phyloP scores from a whole-genome alignment of 768 basidiomycete genomes.

The Tricholoma sp. region DNA sequence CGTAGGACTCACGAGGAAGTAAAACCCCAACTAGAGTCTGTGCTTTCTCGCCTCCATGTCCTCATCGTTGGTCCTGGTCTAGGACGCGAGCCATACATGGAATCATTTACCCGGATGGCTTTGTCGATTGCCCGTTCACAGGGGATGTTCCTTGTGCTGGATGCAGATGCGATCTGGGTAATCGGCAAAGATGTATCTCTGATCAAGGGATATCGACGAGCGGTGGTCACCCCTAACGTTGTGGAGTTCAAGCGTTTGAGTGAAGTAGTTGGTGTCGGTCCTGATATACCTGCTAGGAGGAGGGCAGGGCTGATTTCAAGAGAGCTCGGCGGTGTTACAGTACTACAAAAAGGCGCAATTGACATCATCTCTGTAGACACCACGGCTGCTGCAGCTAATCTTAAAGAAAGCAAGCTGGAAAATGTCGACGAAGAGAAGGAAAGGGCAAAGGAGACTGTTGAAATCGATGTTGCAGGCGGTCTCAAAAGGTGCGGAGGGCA shows the following conservation, averaged over 20 bases:
- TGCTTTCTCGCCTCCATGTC: slow-evolving; percentile 85
- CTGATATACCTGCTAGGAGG: slow-evolving; percentile 40
- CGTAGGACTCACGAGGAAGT: slow-evolving; percentile 45
- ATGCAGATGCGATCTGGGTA: slow-evolving; percentile 89
- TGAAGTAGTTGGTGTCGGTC: slow-evolving; percentile 65
- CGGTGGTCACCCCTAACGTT: slow-evolving; percentile 91
- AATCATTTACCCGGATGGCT: slow-evolving; percentile 71
- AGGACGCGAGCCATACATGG: slow-evolving; percentile 90
- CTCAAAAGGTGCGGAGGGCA: slow-evolving; percentile 94
- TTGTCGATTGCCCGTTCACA: slow-evolving; percentile 64
- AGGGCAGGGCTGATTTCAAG: slow-evolving; percentile 71
- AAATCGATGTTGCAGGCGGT: slow-evolving; percentile 71
- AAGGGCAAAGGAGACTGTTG: slow-evolving; percentile 53
- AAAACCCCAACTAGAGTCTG: slow-evolving; percentile 48
- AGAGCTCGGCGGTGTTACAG: slow-evolving; percentile 79
- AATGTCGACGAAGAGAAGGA: slow-evolving; percentile 45
- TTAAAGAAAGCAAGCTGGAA: slow-evolving; percentile 37
- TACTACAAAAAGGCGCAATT: slow-evolving; percentile 80
- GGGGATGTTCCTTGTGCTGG: slow-evolving; percentile 88
- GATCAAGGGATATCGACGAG: slow-evolving; percentile 80
- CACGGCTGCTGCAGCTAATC: slow-evolving; percentile 45
- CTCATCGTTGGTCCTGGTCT: slow-evolving; percentile 93
- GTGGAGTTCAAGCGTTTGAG: slow-evolving; percentile 87
- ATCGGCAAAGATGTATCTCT: slow-evolving; percentile 69
- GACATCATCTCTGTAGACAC: slow-evolving; percentile 84